phyloP scores from a whole-genome alignment of 257 asterid genomes.

The Lithospermum erythrorhizon region DNA sequence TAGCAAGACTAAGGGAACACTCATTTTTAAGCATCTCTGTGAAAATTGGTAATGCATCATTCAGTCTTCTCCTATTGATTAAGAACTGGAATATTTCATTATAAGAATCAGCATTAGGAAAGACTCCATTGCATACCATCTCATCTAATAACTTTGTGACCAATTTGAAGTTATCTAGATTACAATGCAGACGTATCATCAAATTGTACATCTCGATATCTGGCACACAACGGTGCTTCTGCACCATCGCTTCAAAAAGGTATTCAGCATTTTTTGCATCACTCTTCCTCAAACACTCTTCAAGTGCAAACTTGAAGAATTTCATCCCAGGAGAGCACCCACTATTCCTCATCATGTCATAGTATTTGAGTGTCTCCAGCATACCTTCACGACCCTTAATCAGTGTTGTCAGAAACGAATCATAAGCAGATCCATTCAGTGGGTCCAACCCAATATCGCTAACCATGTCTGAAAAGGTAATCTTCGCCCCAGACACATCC shows the following conservation, averaged over 20 bases:
- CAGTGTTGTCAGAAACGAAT: constrained; percentile 45
- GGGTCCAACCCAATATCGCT: constrained; percentile 53
- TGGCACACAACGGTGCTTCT: constrained; percentile 35
- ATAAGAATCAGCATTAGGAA: constrained; percentile 57
- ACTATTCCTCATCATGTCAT: constrained; percentile 30
- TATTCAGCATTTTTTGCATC: constrained; percentile 37
- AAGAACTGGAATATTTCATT: constrained; percentile 37
- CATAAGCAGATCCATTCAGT: constrained; percentile 41
- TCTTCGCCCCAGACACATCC: constrained; percentile 29
- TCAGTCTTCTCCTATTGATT: constrained; percentile 32
- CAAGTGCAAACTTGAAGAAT: constrained; percentile 46
- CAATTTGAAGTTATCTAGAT: constrained; percentile 29
- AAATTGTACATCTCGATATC: constrained; percentile 37
- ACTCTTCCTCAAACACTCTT: constrained; percentile 43
- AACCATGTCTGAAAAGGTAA: constrained; percentile 46
- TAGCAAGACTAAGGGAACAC: constrained; percentile 43
- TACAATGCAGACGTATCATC: constrained; percentile 44
- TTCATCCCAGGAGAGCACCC: constrained; percentile 52
- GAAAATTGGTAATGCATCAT: constrained; percentile 45
- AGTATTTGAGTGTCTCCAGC: constrained; percentile 30
- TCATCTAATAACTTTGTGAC: constrained; percentile 41
- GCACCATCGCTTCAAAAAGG: constrained; percentile 43
- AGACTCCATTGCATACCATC: constrained; percentile 55
- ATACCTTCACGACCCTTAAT: constrained; percentile 43
- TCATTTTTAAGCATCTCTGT: constrained; percentile 72